Base-by-base conservation (phyloP, 2,329 filamentous ascomycete genomes). In the Penicillium sp. region DNA sequence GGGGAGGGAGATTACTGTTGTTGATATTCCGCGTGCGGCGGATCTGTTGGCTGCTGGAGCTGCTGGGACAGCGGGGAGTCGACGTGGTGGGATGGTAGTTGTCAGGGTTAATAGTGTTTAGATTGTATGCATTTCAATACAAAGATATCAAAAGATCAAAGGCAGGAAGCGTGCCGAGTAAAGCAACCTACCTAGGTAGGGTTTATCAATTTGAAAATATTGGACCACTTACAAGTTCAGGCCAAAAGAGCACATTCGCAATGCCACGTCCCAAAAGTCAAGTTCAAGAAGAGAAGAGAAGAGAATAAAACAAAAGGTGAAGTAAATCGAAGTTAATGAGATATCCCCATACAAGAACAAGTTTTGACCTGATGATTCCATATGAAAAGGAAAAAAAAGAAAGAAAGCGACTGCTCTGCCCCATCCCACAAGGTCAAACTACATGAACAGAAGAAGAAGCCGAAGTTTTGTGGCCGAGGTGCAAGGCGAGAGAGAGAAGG, bases 21-120 rank as follows among this genome's bases (percentile, higher is more conserved):
- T 72, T 54, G 70, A 72, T 53, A 47, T 78, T 16, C 54, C 70
- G 26, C 55, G 72, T 45, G 74, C 72, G 5, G 66, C 62, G n/a
- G 66, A 72, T 47, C 65, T 73, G 7, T 66, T 77, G 53, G 64
- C 60, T 51, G 63, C 61, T 37, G 65, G 60, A n/a, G 69, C 71
- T 32, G 66, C 65, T 42, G 65, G 62, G 13, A 63, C 65, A 50
- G 72, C 60, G 29, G 68, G 61, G n/a, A 60, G 59, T 50, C 62
- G 60, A 32, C 56, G 60, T 39, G 69, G 66, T 35, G 67, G 64
- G 2, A 73, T 73, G 61, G 68, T 72, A 55, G 69, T 74, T 26
- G 56, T 75, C 50, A 65, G 63, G 14, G 66, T 56, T 70, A 72
- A 72, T 59, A 37, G 11, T 26, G 11, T 56, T 39, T 49, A 52